A percentile compares a stretch with the other conserved stretches of the same genome.
Conservation (phyloP, 2,329 filamentous ascomycete species). For the Alternaria gaisen region DNA sequence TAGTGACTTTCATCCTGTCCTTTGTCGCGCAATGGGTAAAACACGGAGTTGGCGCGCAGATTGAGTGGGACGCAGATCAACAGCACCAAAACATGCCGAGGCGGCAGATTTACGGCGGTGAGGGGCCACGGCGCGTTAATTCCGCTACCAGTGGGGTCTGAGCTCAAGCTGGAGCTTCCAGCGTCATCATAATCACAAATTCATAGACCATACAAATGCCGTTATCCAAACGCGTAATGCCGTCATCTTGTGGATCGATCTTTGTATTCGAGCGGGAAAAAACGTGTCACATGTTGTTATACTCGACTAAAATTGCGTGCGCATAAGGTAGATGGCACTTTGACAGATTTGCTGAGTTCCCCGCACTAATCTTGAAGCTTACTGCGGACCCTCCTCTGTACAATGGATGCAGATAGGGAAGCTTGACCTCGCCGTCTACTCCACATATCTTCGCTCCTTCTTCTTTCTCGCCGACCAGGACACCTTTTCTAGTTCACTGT, state of each 20-base stretch:
- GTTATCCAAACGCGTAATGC: background rate
- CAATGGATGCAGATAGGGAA: slow-evolving; percentile 29
- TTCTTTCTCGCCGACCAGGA: slow-evolving; percentile 13
- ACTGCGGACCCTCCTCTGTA: slow-evolving; percentile 9
- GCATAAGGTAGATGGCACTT: slow-evolving; percentile 6
- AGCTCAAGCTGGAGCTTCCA: slow-evolving; percentile 20
- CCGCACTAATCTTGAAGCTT: slow-evolving; percentile 18
- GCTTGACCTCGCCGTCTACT: slow-evolving; percentile 29
- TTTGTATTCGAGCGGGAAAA: background rate
- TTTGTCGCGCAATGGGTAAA: background rate
- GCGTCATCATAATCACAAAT: background rate
- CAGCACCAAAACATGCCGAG: slow-evolving; percentile 18
- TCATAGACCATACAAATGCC: background rate
- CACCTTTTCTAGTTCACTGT: slow-evolving; percentile 5
- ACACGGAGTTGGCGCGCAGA: slow-evolving; percentile 13
- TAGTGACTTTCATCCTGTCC: slow-evolving; percentile 85
- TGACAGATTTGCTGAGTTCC: slow-evolving; percentile 15
- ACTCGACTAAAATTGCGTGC: background rate
- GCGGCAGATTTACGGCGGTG: slow-evolving; percentile 29
- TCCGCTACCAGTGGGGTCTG: slow-evolving; percentile 11
- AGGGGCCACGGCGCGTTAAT: slow-evolving; percentile 21
- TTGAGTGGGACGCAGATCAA: slow-evolving; percentile 28
- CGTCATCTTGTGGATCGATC: background rate
- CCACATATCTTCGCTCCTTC: slow-evolving; percentile 13
- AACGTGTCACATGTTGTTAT: background rate